Conservation (phyloP, 768 basidiomycete genomes). For the Suillus americanus region DNA sequence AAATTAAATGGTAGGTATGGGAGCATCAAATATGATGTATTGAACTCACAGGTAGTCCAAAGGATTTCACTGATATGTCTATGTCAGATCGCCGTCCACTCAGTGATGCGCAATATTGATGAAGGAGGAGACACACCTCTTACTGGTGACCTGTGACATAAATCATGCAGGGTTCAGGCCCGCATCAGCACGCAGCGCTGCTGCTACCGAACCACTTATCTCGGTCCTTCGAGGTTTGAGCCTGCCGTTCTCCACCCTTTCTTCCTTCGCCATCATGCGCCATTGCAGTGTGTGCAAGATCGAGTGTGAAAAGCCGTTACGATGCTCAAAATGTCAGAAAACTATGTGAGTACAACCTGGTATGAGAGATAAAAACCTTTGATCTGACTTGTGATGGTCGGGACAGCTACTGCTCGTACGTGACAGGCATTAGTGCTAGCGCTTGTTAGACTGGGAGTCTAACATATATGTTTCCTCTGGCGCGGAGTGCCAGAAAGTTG, state of each 20-base stretch:
- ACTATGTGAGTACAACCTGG: slow-evolving; percentile 14
- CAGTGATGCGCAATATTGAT: neutral
- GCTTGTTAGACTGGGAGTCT: neutral
- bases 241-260: neutral
- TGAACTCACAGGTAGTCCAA: neutral
- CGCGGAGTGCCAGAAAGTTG: slow-evolving; percentile 15
- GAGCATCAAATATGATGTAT: neutral
- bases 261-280: neutral
- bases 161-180: neutral
- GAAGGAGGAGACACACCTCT: neutral
- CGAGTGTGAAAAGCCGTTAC: slow-evolving; percentile 15
- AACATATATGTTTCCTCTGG: neutral
- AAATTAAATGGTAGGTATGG: neutral
- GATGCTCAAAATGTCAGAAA: slow-evolving; percentile 20
- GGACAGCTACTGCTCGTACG: neutral
- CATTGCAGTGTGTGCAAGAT: slow-evolving; percentile 14
- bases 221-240: neutral
- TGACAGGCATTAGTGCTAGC: neutral
- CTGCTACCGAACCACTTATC: neutral
- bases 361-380: neutral
- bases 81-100: too few relatives aligned
- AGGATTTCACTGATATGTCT: too few relatives aligned
- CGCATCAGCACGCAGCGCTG: neutral
- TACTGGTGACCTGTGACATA: neutral
- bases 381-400: neutral